Evolutionary conservation across 495 filamentous ascomycete genomes (phyloP), one percentile per base, ranked within the genome.

Genomic region (Trichocladium uniseriatum): DNA sequence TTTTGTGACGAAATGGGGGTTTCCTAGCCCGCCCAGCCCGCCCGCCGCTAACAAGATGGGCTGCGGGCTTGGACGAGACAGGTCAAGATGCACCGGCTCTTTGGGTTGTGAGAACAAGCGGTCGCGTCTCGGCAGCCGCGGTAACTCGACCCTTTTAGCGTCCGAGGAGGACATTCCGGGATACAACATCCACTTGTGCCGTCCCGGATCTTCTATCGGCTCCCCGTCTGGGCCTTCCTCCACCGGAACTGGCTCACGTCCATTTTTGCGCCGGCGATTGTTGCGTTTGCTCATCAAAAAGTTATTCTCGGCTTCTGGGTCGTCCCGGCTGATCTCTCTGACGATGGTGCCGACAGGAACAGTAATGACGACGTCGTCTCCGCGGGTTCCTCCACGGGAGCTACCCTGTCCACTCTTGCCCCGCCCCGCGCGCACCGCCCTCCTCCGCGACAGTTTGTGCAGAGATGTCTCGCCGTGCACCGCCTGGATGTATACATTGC

Each of bases 261-360:
- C 61, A 32, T 61, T 64, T 45, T 61, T 52, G 4, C 24, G 24
- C 24, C 8, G 3, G 4, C 24, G 8, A 3, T 4, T 27, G 24
- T 27, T 27, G 3, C 24, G 24, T 8, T 9, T 53, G 39, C 29
- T 43, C 59, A 48, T 27, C 57, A 49, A 69, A 57, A 32, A 54
- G 39, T 45, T 65, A 45, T 66, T 69, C 38, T 87, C 86, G 31
- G 75, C 76, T 15, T 85, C 71, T 2, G 87, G 89, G 65, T 97
- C 90, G 42, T 79, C 68, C 19, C 92, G 76, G 42, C 75, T 74
- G 10, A 95, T 69, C 65, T 98, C 92, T 16, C 86, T 76, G 2
- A 98, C 75, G 10, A 97, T 82, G 0, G 92, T 97, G 13, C 92
- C 92, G 8, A 97, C 86, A 1, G 94, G 92, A 6, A 98, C 92